Base-by-base conservation (phyloP, 331 rosid genomes). In the Dryas integrifolia region DNA sequence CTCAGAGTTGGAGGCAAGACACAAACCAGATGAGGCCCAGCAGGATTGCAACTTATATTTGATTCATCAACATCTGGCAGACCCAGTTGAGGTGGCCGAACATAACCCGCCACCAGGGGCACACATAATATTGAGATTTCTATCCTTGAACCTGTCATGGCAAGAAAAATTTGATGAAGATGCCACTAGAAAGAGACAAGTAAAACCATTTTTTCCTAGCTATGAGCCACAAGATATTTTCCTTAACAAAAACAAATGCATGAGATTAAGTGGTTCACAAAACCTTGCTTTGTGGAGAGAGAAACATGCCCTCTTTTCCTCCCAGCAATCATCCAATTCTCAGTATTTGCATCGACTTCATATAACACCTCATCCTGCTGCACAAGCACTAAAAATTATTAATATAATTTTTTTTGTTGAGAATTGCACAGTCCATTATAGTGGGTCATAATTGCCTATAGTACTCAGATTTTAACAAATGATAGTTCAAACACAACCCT, bases 251-350 rank as follows among this genome's bases (percentile, higher is more conserved):
- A 0, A 57, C 43, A 72, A 6, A 52, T 65, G 39, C 45, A 35
- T 50, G 49, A 0, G 18, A 11, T 56, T 35, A 56, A 43, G 58
- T 49, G 38, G 69, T 64, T 65, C 59, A 70, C 15, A 68, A 69
- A 81, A 95, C 99, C 99, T 92, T 88, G 92, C 75, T 84, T 76
- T 41, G 81, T 58, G 15, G 96, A 87, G 76, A 95, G 89, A 68
- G 92, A 86, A 45, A 82, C 88, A 63, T 92, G 89, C 57, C 99
- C 99, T 87, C 97, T 85, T 87, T 92, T 95, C 84, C 99, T 89
- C 76, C 99, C 99, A 57, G 97, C 97, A 69, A 95, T 78, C 97
- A 95, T 95, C 99, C 97, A 95, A 79, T 82, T 92, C 71, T 94
- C 97, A 24, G 88, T 77, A 84, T 80, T 89, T 71, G 96, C 97